Percentiles rank a stretch among this genome's conserved stretches.
Evolutionary conservation across 345 rosid genomes (phyloP).

Genomic region (Capsella bursapastoris): DNA sequence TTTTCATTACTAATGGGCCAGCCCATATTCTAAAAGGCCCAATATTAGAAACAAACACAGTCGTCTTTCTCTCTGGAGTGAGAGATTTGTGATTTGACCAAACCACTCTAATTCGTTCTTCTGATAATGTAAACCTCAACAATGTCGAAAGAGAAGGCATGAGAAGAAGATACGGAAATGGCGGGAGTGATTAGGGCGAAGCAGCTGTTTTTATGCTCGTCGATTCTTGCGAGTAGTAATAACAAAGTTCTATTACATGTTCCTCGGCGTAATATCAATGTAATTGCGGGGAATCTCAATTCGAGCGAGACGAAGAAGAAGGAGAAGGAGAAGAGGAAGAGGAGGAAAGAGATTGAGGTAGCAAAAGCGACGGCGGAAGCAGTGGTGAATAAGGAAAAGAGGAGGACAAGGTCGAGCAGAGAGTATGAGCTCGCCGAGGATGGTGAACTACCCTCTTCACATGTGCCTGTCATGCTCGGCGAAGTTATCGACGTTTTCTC

Average conservation of each 20-base stretch:
- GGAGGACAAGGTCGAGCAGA: conserved; percentile 81
- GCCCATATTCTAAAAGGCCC: conserved; percentile 17
- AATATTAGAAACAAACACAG: neutral
- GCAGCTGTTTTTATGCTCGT: conserved; percentile 37
- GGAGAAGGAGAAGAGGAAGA: conserved; percentile 43
- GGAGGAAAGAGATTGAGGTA: conserved; percentile 33
- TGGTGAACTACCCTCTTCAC: conserved; percentile 45
- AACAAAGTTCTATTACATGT: neutral
- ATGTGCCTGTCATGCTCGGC: conserved; percentile 85
- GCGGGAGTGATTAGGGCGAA: conserved; percentile 43
- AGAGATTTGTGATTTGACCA: neutral
- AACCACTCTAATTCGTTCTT: neutral
- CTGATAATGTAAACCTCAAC: neutral
- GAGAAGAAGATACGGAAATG: conserved; percentile 41
- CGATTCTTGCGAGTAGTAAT: conserved; percentile 19
- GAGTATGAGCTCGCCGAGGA: conserved; percentile 48
- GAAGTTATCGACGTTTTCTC: conserved; percentile 87
- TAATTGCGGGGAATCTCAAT: conserved; percentile 36
- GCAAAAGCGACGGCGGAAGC: conserved; percentile 38
- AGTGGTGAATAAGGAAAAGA: conserved; percentile 55
- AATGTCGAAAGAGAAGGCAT: conserved; percentile 37
- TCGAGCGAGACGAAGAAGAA: conserved; percentile 43
- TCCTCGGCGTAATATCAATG: conserved; percentile 38
- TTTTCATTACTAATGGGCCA: conserved; percentile 18
- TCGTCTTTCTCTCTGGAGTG: neutral